phyloP scores from a whole-genome alignment of 2,329 filamentous ascomycete species.

The Phyllosticta citriasiana region DNA sequence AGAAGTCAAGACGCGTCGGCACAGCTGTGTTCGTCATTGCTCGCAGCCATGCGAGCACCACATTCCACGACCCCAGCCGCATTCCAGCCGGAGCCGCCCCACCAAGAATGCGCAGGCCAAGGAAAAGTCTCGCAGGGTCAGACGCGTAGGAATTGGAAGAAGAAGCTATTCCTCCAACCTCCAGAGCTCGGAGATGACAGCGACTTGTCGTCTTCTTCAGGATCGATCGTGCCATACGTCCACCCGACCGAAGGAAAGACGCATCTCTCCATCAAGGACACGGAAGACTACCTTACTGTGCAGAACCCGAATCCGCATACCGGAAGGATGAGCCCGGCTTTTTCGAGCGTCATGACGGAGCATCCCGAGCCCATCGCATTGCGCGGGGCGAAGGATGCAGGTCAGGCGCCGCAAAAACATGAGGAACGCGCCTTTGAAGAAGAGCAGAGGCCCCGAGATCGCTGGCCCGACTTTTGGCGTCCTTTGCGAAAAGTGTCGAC shows the following conservation, averaged over 20 bases:
- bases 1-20: background rate
- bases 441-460: background rate
- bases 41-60: background rate
- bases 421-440: background rate
- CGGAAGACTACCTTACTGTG: constrained; percentile 8
- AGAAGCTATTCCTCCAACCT: background rate
- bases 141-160: background rate
- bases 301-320: constrained; percentile 8
- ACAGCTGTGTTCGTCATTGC: background rate
- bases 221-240: background rate
- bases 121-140: background rate
- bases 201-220: constrained; percentile 4
- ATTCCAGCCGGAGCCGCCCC: constrained; percentile 1
- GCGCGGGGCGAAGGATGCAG: background rate
- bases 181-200: background rate
- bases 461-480: background rate
- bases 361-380: background rate
- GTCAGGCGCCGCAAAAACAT: background rate
- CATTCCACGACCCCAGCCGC: constrained; percentile 8
- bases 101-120: background rate
- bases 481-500: background rate
- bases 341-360: constrained; percentile 1
- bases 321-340: constrained; percentile 4
- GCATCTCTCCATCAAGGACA: background rate
- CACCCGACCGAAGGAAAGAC: constrained; percentile 2